phyloP scores from a whole-genome alignment of 2,329 filamentous ascomycete genomes.

The Claviceps sp. region DNA sequence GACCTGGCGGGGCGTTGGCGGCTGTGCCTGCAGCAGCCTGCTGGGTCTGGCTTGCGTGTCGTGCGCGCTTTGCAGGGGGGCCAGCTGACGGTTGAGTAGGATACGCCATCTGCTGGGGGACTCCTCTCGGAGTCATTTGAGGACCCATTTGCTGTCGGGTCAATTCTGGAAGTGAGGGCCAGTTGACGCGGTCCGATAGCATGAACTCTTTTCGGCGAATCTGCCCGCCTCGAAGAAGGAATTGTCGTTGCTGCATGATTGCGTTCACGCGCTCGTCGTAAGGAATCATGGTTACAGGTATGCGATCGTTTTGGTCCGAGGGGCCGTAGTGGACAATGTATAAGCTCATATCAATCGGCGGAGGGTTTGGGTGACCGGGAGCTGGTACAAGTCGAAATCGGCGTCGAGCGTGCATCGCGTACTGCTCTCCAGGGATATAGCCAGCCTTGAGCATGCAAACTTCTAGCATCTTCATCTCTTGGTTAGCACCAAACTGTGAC shows the following conservation, averaged over 20 bases:
- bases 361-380: conserved; percentile 55
- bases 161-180: conserved; percentile 65
- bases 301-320: conserved; percentile 57
- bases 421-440: conserved; percentile 61
- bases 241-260: conserved; percentile 47
- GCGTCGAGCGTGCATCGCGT: conserved; percentile 65
- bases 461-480: conserved; percentile 59
- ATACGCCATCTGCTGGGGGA: conserved; percentile 50
- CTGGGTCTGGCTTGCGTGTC: conserved; percentile 30
- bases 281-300: conserved; percentile 55
- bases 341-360: conserved; percentile 64
- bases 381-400: conserved; percentile 74
- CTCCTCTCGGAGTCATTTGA: conserved; percentile 30
- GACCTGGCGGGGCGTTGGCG: conserved; percentile 20
- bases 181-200: conserved; percentile 77
- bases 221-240: conserved; percentile 61
- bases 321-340: conserved; percentile 88
- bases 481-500: neutral
- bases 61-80: conserved; percentile 41
- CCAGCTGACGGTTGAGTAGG: conserved; percentile 37
- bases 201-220: conserved; percentile 89
- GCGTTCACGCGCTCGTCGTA: conserved; percentile 47
- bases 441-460: conserved; percentile 74
- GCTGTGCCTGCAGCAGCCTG: conserved; percentile 12
- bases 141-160: conserved; percentile 37